Evolutionary conservation across 371 early-diverging fungal genomes (phyloP).

Genomic region (Syncephalastrum contaminatum): DNA sequence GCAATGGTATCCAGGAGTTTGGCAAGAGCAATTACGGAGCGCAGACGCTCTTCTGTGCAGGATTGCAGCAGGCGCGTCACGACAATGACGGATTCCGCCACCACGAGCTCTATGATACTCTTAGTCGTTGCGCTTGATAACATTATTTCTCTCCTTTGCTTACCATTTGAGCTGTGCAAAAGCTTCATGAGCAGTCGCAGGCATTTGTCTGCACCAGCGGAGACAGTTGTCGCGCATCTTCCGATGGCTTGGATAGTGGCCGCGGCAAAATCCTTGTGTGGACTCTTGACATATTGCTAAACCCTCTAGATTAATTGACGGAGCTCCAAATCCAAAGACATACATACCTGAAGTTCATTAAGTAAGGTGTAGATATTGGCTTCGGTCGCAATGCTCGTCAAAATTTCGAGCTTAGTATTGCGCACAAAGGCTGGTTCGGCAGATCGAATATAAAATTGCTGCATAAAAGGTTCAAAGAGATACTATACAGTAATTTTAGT

Average conservation of each 20-base stretch:
- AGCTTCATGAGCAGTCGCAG: constrained; percentile 65
- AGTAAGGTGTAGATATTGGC: constrained; percentile 56
- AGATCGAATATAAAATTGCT: constrained; percentile 79
- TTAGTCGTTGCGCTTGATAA: neutral
- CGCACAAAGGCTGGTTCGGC: constrained; percentile 79
- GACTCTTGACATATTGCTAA: constrained; percentile 72
- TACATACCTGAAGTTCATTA: constrained; percentile 44
- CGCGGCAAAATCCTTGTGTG: constrained; percentile 69
- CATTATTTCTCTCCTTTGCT: neutral
- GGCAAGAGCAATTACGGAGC: constrained; percentile 63
- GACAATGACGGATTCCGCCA: constrained; percentile 77
- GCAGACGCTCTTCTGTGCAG: constrained; percentile 47
- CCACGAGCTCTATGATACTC: constrained; percentile 60
- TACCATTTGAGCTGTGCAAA: constrained; percentile 72
- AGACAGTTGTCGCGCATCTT: constrained; percentile 62
- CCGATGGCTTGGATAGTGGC: constrained; percentile 76
- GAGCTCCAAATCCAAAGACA: neutral
- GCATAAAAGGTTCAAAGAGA: constrained; percentile 69
- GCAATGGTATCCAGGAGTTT: constrained; percentile 67
- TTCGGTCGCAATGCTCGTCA: constrained; percentile 68
- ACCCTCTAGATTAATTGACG: neutral
- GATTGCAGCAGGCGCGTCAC: constrained; percentile 72
- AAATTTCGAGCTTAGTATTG: constrained; percentile 81
- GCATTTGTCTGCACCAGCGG: constrained; percentile 61
- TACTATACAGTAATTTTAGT: no score